Percentiles rank a stretch among this genome's conserved stretches.
Evolutionary conservation across 352 stramenopile species (phyloP).

Genomic region (Phytophthora podocarpi): DNA sequence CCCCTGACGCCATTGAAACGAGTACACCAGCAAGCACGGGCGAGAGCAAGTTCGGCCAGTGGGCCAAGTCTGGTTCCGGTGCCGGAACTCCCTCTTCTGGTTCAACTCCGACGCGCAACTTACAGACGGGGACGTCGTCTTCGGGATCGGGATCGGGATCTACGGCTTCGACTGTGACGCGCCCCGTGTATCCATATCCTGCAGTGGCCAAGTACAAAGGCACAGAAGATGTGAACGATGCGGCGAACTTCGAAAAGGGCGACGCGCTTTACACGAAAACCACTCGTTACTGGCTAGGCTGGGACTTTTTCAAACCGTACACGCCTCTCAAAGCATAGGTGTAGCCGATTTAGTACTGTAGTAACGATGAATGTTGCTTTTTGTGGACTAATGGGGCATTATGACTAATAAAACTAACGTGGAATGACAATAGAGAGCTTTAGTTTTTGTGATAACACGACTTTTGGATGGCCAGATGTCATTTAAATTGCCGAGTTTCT

Average conservation of each 20-base stretch:
- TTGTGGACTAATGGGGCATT: no score
- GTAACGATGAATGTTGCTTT: no score
- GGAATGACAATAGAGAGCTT: no score
- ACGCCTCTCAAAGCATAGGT: constrained; percentile 21
- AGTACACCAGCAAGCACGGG: constrained; percentile 25
- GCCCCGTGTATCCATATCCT: constrained; percentile 37
- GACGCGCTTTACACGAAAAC: constrained; percentile 40
- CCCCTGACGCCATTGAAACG: constrained; percentile 34
- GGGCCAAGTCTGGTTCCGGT: constrained; percentile 24
- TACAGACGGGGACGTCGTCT: constrained; percentile 15
- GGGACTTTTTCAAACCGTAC: constrained; percentile 38
- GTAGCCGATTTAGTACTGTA: no score
- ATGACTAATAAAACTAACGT: no score
- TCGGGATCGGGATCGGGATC: constrained; percentile 33
- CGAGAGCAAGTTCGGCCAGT: constrained; percentile 37
- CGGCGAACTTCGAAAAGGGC: constrained; percentile 36
- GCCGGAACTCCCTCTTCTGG: constrained; percentile 7
- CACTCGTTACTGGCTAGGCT: constrained; percentile 29
- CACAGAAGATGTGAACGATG: constrained; percentile 31
- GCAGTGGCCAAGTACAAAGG: constrained; percentile 37
- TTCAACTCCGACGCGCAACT: constrained; percentile 7
- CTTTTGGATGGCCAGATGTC: no score
- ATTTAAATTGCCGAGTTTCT: no score
- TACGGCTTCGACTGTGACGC: constrained; percentile 26
- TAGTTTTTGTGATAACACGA: no score